Evolutionary conservation across 495 filamentous ascomycete species (phyloP).

Genomic region (Neurospora africana): DNA sequence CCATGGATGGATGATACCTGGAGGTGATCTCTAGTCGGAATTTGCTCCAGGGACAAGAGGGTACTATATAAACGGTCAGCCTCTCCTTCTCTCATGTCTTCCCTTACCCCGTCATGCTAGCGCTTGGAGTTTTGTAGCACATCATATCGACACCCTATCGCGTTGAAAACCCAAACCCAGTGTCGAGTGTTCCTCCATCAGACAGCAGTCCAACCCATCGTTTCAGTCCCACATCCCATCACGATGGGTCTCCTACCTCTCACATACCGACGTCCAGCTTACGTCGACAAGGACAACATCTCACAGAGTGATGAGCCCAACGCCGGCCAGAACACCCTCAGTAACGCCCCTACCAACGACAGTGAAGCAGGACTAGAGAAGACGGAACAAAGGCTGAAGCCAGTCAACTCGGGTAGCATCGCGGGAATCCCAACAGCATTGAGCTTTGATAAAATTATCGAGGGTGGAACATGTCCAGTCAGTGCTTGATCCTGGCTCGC

Average conservation of each 20-base stretch:
- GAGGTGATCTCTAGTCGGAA: neutral
- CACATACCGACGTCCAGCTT: constrained; percentile 27
- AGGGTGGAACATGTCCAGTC: constrained; percentile 69
- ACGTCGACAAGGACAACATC: constrained; percentile 20
- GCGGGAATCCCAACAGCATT: constrained; percentile 55
- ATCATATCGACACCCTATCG: neutral
- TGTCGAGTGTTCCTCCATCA: neutral
- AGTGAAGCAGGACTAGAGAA: constrained; percentile 6
- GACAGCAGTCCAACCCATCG: neutral
- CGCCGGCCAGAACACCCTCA: constrained; percentile 17
- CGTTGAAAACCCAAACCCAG: neutral
- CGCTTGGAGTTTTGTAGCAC: neutral
- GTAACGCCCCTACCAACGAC: constrained; percentile 3
- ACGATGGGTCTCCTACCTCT: constrained; percentile 25
- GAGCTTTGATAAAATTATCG: constrained; percentile 60
- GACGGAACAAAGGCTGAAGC: constrained; percentile 10
- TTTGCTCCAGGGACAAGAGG: neutral
- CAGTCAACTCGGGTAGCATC: constrained; percentile 7
- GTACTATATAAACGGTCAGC: neutral
- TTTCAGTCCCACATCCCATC: neutral
- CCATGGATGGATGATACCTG: neutral
- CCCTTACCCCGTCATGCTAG: neutral
- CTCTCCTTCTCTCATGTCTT: neutral
- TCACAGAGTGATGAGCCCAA: neutral
- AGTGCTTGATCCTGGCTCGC: constrained; percentile 13